Base-by-base conservation (phyloP, 768 basidiomycete genomes). In the Suillus placidus region DNA sequence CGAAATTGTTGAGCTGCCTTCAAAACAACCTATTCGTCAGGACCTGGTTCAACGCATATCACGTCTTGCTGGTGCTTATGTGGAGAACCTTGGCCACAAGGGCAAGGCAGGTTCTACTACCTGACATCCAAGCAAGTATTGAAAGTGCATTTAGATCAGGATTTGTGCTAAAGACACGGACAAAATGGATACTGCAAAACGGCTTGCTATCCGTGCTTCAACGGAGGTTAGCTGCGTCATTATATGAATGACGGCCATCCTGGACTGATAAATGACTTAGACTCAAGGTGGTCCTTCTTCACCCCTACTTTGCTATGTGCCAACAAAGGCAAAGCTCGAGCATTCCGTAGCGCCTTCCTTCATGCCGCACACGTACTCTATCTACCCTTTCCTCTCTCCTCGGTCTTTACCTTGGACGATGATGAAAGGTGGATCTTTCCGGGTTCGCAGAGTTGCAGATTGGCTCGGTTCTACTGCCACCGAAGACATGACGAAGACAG, bases 41-140 rank as follows among this genome's bases (percentile, higher is more conserved):
- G 83, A 85, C 62, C 67, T 86, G n/a, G 69, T 89, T 26, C 85
- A 87, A 66, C 82, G 81, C 34, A 85, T 93, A 66, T 93, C 92
- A n/a, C 87, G 89, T 61, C 64, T 85, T 23, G 82, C 89, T 8
- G 87, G 86, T 52, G 91, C 88, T 5, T 87, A 88, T 68, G 74
- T 87, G 6, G 88, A 91, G 72, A 82, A 81, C 65, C 70, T 80
- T 34, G 82, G 81, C 30, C 69, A 74, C 49, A 76, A 79, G 62
- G 83, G 84, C 65, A 80, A 81, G 76, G 88, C 87, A 68, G 65
- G 74, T 51, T 51, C 60, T 52, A 43, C 63, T 56, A 43, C 4
- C 6, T n/a, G 12, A 51, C 9, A 16, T 9, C 40, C 38, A 43
- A 57, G 57, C 47, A 20, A n/a, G 30, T 10, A 18, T 60, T 32